These are phyloP conservation scores for Elongisporangium anandrum DNA, from an alignment of 352 stramenopile genomes.

Conservation along the genomic window DNA sequence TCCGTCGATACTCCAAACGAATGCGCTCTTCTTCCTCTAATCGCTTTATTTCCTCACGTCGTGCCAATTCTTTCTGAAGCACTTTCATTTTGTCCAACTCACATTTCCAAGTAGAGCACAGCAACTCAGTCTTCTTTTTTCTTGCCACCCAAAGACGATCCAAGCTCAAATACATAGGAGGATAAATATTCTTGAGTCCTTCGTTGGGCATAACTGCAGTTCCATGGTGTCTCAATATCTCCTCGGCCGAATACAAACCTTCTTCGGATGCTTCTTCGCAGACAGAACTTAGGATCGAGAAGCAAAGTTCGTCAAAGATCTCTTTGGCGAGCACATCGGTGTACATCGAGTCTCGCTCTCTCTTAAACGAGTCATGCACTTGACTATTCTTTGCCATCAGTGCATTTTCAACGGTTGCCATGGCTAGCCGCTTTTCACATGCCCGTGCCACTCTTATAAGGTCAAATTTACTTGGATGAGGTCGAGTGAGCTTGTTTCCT, in stretches of 20 bases:
- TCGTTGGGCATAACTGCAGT: conserved; percentile 6
- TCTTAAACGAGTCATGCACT: conserved; percentile 21
- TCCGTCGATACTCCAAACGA: conserved; percentile 30
- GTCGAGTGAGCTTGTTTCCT: conserved; percentile 4
- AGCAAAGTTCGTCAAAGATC: conserved; percentile 20
- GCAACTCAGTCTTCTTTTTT: conserved; percentile 26
- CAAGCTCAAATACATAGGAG: conserved; percentile 13
- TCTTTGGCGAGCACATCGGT: conserved; percentile 12
- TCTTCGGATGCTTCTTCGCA: conserved; percentile 21
- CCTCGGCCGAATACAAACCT: conserved; percentile 2
- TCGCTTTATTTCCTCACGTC: conserved; percentile 47
- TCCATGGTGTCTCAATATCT: conserved; percentile 4
- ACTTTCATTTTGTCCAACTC: conserved; percentile 42
- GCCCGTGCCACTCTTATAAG: conserved; percentile 42
- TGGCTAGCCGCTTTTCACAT: conserved; percentile 59
- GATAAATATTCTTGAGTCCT: conserved; percentile 1
- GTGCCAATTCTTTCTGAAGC: conserved; percentile 41
- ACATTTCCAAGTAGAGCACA: conserved; percentile 33
- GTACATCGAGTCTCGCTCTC: conserved; percentile 26
- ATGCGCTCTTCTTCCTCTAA: conserved; percentile 45
- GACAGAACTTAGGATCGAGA: conserved; percentile 16
- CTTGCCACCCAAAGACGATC: conserved; percentile 41
- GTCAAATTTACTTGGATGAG: conserved; percentile 31
- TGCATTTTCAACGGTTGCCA: conserved; percentile 44
- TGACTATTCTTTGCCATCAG: conserved; percentile 27